Evolutionary conservation across 1,284 basidiomycete genomes (phyloP), one percentile per base, ranked within the genome.

Genomic region (Cutaneotrichosporon sp.): DNA sequence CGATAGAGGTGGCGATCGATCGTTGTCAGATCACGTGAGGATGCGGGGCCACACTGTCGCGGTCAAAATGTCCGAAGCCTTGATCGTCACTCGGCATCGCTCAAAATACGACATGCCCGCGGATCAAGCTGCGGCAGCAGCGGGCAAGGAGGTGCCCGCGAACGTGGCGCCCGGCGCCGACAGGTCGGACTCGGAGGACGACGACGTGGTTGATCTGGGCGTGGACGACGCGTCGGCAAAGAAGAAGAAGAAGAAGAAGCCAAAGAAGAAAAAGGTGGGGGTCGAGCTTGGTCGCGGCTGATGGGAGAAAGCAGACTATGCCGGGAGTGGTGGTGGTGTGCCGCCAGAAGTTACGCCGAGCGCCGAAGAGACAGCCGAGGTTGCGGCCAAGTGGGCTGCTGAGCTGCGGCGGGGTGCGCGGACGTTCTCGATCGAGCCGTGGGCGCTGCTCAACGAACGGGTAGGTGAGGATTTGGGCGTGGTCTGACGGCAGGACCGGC

Each of bases 401-500:
- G 59, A 66, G 51, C 51, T 69, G 7, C 22, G 48, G 22, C 55
- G 43, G 7, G 54, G 55, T 2, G 40, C 51, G 9, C 46, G 43
- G 42, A 65, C 60, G 10, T 47, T 48, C 21, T 10, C 30, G n/a
- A 43, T 65, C 8, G 52, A 60, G n/a, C 43, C 51, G 8, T 65
- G 60, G 54, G 56, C 52, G 15, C 36, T 70, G 7, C 46, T 68
- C 4, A 51, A 59, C 8, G 60, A 65, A 21, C 52, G 55, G 13
- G 68, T 66, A 55, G 64, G 46, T 18, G 18, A 30, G 26, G 8
- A 23, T 2, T 9, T 20, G 10, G 21, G 26, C 10, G n/a, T 22
- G 17, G 13, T n/a, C 51, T 49, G 54, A 49, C 20, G 12, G n/a
- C 42, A 56, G 55, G 57, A 59, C 41, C 54, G 57, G 4, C 36